Evolutionary conservation across 2,329 filamentous ascomycete genomes (phyloP).

Genomic region (Ciborinia camelliae): DNA sequence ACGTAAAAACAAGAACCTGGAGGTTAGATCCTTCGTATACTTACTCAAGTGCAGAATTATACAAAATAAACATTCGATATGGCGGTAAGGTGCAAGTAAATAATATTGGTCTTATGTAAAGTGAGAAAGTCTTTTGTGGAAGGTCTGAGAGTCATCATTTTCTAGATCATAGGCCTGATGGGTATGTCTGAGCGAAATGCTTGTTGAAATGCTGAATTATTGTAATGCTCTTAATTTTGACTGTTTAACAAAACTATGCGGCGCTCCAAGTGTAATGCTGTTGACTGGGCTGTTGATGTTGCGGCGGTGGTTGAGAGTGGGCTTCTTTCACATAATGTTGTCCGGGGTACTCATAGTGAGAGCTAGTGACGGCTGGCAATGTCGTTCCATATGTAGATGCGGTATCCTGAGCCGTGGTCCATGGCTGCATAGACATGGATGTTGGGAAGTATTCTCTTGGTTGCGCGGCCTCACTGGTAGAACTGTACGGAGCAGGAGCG

Average conservation of each 20-base stretch:
- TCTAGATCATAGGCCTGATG: slow-evolving; percentile 1
- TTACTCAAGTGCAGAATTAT: slow-evolving; percentile 11
- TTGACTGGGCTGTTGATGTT: slow-evolving; percentile 20
- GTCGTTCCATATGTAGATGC: slow-evolving; percentile 28
- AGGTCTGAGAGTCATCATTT: background rate
- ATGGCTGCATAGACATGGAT: slow-evolving; percentile 27
- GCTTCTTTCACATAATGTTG: slow-evolving; percentile 30
- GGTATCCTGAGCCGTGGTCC: slow-evolving; percentile 30
- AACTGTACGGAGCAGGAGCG: slow-evolving; percentile 26
- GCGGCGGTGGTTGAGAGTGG: slow-evolving; percentile 16
- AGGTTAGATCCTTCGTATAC: background rate
- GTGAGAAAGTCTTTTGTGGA: background rate
- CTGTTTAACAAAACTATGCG: slow-evolving; percentile 14
- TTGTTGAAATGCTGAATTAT: background rate
- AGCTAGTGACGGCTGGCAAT: slow-evolving; percentile 20
- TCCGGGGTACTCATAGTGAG: slow-evolving; percentile 31
- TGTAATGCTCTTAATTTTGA: background rate
- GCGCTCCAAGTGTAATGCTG: slow-evolving; percentile 35
- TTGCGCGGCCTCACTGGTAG: slow-evolving; percentile 23
- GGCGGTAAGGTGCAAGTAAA: background rate
- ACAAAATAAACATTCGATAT: slow-evolving; percentile 2
- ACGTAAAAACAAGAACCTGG: background rate
- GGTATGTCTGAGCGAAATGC: background rate
- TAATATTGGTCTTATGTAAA: background rate
- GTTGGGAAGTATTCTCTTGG: slow-evolving; percentile 31